phyloP scores from a whole-genome alignment of 2,329 filamentous ascomycete genomes.

The Chrysoporthe deuterocubensis region DNA sequence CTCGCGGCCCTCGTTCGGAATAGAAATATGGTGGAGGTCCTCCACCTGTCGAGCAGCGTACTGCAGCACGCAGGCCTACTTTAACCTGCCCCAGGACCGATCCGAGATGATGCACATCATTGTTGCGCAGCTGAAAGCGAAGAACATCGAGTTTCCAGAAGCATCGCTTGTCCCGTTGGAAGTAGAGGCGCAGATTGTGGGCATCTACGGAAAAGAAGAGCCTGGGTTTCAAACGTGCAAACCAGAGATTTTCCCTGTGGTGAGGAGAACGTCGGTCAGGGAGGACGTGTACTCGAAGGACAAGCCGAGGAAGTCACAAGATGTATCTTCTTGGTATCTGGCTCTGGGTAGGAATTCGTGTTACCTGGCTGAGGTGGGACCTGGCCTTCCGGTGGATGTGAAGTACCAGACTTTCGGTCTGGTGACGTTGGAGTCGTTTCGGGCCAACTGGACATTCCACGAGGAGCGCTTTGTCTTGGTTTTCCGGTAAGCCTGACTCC shows the following conservation, averaged over 20 bases:
- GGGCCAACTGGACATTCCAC: conserved; percentile 53
- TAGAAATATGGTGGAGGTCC: conserved; percentile 62
- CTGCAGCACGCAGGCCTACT: conserved; percentile 53
- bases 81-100: conserved; percentile 52
- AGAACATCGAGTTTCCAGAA: conserved; percentile 39
- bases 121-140: conserved; percentile 42
- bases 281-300: conserved; percentile 43
- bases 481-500: conserved; percentile 47
- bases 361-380: conserved; percentile 55
- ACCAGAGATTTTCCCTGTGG: conserved; percentile 56
- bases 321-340: conserved; percentile 58
- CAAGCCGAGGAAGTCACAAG: conserved; percentile 50
- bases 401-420: conserved; percentile 56
- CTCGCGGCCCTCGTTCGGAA: conserved; percentile 52
- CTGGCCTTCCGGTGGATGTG: conserved; percentile 51
- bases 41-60: conserved; percentile 49
- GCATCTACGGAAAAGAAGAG: conserved; percentile 51
- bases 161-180: conserved; percentile 49
- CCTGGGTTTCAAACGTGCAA: conserved; percentile 40
- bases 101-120: conserved; percentile 56
- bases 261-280: conserved; percentile 49
- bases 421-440: conserved; percentile 56
- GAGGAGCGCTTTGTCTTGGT: conserved; percentile 61
- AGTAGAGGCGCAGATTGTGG: conserved; percentile 50
- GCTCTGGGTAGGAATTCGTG: conserved; percentile 58